A percentile compares a stretch with the other conserved stretches of the same genome.
phyloP scores from a whole-genome alignment of 768 basidiomycete genomes.

The Podaxis sp. region DNA sequence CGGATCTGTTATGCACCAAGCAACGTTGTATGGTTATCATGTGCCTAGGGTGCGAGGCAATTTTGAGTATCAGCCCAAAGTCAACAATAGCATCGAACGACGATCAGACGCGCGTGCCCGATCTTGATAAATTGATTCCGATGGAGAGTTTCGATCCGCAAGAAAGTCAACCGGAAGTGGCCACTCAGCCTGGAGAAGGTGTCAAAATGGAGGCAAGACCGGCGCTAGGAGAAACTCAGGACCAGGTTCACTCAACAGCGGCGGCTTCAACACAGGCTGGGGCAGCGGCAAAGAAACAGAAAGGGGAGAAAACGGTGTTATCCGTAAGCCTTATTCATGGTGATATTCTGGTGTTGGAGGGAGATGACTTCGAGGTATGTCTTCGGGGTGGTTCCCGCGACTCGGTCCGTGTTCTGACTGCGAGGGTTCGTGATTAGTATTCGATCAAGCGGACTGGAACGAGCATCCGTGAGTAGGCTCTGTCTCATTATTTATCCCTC shows the following conservation, averaged over 20 bases:
- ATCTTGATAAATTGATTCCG: constrained; percentile 14
- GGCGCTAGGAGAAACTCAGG: background rate
- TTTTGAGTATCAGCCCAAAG: constrained; percentile 30
- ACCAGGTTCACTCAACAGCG: background rate
- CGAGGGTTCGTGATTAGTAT: constrained; percentile 31
- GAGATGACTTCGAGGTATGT: constrained; percentile 43
- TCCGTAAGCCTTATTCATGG: constrained; percentile 43
- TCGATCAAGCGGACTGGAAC: constrained; percentile 44
- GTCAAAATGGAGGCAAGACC: background rate
- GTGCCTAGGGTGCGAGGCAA: constrained; percentile 38
- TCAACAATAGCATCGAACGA: constrained; percentile 7
- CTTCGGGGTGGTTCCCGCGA: constrained; percentile 3
- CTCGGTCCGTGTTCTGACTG: constrained; percentile 5
- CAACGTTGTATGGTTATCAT: constrained; percentile 30
- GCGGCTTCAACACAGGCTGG: background rate
- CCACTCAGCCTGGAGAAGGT: background rate
- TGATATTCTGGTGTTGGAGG: constrained; percentile 39
- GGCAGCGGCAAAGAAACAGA: constrained; percentile 4
- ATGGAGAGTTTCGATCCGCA: constrained; percentile 16
- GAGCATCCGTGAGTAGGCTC: constrained; percentile 37
- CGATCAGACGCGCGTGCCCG: constrained; percentile 11
- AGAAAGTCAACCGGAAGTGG: constrained; percentile 5
- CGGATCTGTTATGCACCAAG: constrained; percentile 26
- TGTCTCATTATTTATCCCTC: background rate
- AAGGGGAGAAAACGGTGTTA: constrained; percentile 15